phyloP scores from a whole-genome alignment of 192 early-diverging fungal genomes.

The Radiomyces spectabilis region DNA sequence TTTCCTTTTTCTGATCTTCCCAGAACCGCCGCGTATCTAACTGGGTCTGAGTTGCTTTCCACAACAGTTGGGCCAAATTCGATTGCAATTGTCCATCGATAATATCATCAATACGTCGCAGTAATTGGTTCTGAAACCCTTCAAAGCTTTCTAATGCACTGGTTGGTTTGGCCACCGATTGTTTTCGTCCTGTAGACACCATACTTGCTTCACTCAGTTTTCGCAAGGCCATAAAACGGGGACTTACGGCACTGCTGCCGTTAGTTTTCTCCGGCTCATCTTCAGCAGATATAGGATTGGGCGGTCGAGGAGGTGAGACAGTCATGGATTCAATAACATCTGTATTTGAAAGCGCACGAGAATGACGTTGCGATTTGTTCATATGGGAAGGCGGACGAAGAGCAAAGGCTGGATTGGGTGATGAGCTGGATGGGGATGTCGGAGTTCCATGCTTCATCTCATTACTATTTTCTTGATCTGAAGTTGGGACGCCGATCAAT shows the following conservation, averaged over 20 bases:
- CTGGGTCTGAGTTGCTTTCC: conserved; percentile 10
- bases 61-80: conserved; percentile 5
- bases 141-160: not conserved
- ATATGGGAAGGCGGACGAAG: conserved; percentile 11
- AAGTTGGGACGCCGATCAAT: too few species aligned
- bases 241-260: conserved; percentile 11
- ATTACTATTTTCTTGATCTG: too few species aligned
- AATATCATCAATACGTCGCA: not conserved
- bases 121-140: not conserved
- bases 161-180: not conserved
- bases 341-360: too few species aligned
- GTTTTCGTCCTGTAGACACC: not conserved
- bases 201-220: conserved; percentile 10
- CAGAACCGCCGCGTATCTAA: conserved; percentile 6
- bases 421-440: too few species aligned
- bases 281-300: too few species aligned
- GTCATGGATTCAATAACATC: too few species aligned
- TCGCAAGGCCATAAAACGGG: conserved; percentile 11
- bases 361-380: not conserved
- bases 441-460: too few species aligned
- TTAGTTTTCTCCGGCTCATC: too few species aligned
- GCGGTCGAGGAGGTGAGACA: too few species aligned
- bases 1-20: too few species aligned
- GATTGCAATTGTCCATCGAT: conserved; percentile 11
- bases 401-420: not conserved